A percentile compares a stretch with the other conserved stretches of the same genome.
Conservation (phyloP, 768 basidiomycete species). For the Xerocomellus chrysenteron region DNA sequence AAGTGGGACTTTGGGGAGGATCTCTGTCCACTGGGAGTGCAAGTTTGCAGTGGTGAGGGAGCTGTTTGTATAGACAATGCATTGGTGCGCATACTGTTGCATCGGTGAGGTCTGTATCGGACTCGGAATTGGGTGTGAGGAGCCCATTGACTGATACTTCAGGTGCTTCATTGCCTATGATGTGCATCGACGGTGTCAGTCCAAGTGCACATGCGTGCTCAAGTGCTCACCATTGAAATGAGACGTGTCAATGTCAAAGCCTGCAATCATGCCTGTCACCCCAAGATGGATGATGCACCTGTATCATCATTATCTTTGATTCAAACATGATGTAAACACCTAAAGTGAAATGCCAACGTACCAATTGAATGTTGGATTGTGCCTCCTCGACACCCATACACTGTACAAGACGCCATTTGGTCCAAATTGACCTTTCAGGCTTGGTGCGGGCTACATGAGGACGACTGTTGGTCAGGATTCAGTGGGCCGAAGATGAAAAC, state of each 20-base stretch:
- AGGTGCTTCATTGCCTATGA: constrained; percentile 81
- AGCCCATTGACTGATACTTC: constrained; percentile 71
- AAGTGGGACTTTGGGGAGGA: constrained; percentile 73
- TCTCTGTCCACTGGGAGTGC: constrained; percentile 65
- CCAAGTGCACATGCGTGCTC: neutral
- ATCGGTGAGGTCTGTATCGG: constrained; percentile 46
- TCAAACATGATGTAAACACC: too few relatives aligned
- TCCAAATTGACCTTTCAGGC: constrained; percentile 94
- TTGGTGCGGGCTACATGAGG: constrained; percentile 67
- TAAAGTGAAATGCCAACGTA: constrained; percentile 28
- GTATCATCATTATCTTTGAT: neutral
- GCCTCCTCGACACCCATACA: constrained; percentile 92
- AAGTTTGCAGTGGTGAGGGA: neutral
- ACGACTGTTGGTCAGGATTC: neutral
- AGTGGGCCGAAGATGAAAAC: neutral
- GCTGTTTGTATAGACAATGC: neutral
- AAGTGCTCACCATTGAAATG: constrained; percentile 75
- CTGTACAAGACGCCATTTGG: constrained; percentile 92
- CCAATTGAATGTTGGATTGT: constrained; percentile 91
- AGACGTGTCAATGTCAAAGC: constrained; percentile 94
- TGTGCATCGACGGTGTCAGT: neutral
- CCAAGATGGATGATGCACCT: constrained; percentile 94
- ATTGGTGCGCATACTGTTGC: constrained; percentile 45
- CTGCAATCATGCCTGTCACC: constrained; percentile 64
- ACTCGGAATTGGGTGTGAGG: constrained; percentile 41